A percentile compares a stretch with the other conserved stretches of the same genome.
phyloP scores from a whole-genome alignment of 805 yeast genomes.

The Saccharomyces eubayanus region DNA sequence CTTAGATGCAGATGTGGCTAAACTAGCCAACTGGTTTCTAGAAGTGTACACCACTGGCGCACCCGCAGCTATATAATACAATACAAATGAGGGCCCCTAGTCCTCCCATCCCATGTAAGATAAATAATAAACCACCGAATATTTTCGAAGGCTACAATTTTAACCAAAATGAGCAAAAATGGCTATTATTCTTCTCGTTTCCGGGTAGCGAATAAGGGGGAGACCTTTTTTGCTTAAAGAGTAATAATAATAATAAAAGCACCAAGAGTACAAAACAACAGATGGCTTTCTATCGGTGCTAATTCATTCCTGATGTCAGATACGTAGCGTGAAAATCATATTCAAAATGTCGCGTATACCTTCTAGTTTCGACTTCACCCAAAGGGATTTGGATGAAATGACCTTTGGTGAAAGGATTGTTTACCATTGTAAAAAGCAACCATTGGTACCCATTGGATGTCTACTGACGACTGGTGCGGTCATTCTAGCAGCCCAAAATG shows the following conservation, averaged over 20 bases:
- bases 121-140: not conserved
- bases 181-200: not conserved
- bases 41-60: slow-evolving; percentile 34
- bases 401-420: slow-evolving; percentile 35
- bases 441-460: slow-evolving; percentile 79
- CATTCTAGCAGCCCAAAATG: slow-evolving; percentile 64
- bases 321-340: not conserved
- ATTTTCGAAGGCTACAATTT: not conserved
- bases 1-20: slow-evolving; percentile 53
- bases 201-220: not conserved
- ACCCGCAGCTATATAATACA: not conserved
- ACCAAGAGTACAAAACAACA: not conserved
- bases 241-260: not conserved
- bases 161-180: not conserved
- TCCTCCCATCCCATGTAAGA: not conserved
- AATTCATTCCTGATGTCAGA: not conserved
- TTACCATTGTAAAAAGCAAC: slow-evolving; percentile 71
- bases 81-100: not conserved
- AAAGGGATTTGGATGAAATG: slow-evolving; percentile 7
- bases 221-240: not conserved
- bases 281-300: not conserved
- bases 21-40: slow-evolving; percentile 64
- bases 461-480: slow-evolving; percentile 76
- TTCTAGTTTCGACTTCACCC: slow-evolving; percentile 13
- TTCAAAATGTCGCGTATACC: slow-evolving; percentile 27